phyloP scores from a whole-genome alignment of 2,329 filamentous ascomycete species.

The Paracorniculantispora psalliotae region DNA sequence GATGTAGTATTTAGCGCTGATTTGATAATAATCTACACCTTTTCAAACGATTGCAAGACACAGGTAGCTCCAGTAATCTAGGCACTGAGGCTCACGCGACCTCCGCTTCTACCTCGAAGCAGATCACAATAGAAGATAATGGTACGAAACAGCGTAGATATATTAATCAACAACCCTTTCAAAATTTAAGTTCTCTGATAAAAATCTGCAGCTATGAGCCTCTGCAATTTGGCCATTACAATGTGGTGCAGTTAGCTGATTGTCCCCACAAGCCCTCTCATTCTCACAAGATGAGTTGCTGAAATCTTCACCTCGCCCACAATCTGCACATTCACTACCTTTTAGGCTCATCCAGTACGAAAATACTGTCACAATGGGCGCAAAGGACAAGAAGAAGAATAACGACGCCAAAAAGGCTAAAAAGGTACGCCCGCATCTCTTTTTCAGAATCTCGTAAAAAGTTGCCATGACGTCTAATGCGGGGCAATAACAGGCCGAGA shows the following conservation, averaged over 20 bases:
- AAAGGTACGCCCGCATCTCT: conserved; percentile 29
- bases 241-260: background rate
- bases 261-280: conserved; percentile 9
- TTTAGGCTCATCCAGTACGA: conserved; percentile 27
- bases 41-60: background rate
- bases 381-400: conserved; percentile 49
- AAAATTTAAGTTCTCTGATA: background rate
- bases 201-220: no score
- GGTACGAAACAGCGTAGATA: background rate
- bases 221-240: background rate
- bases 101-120: no score
- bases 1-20: background rate
- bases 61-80: no score
- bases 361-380: conserved; percentile 19
- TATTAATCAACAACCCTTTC: background rate
- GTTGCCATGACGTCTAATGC: conserved; percentile 8
- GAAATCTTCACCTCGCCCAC: conserved; percentile 10
- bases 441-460: background rate
- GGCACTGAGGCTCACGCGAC: background rate
- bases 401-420: conserved; percentile 47
- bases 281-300: background rate
- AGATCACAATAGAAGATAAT: background rate
- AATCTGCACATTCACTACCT: background rate
- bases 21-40: background rate
- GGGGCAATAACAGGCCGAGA: conserved; percentile 43